Evolutionary conservation across 2,329 filamentous ascomycete species (phyloP).

Genomic region (Leptographium radiaticola): DNA sequence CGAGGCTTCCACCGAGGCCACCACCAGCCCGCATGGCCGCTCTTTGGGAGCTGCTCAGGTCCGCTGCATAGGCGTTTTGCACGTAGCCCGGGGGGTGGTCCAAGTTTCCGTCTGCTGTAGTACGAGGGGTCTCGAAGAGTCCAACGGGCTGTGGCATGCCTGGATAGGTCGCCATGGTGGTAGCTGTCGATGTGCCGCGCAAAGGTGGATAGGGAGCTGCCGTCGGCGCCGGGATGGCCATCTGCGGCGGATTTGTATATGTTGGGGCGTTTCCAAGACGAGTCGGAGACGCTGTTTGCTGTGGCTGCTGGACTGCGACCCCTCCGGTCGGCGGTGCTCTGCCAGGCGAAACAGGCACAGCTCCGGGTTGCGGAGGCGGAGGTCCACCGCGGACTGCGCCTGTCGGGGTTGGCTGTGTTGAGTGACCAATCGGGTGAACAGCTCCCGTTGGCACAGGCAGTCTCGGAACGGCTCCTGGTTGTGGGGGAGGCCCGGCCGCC

Average conservation of each 20-base stretch:
- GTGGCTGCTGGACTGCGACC: constrained; percentile 5
- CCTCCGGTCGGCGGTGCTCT: constrained; percentile 30
- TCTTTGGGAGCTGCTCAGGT: constrained; percentile 33
- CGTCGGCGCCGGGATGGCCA: constrained; percentile 36
- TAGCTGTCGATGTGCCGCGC: constrained; percentile 30
- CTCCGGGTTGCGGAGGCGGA: constrained; percentile 44
- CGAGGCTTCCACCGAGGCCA: neutral
- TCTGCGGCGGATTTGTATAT: constrained; percentile 27
- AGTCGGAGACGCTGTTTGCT: constrained; percentile 19
- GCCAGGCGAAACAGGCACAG: constrained; percentile 32
- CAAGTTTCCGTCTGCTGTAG: constrained; percentile 11
- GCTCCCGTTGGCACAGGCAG: constrained; percentile 30
- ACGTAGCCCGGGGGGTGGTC: constrained; percentile 43
- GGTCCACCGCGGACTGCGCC: constrained; percentile 24
- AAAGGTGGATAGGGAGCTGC: constrained; percentile 25
- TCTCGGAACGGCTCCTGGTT: constrained; percentile 32
- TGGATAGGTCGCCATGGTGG: neutral
- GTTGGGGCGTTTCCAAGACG: constrained; percentile 15
- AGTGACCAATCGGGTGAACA: constrained; percentile 16
- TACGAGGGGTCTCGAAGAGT: constrained; percentile 6
- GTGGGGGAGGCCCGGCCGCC: constrained; percentile 22
- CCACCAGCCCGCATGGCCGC: constrained; percentile 15
- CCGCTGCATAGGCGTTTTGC: constrained; percentile 40
- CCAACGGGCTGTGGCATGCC: constrained; percentile 13
- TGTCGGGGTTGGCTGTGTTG: constrained; percentile 30